Percentiles rank a stretch among this genome's conserved stretches.
Conservation (phyloP, 768 basidiomycete genomes). For the Mycena filopes region DNA sequence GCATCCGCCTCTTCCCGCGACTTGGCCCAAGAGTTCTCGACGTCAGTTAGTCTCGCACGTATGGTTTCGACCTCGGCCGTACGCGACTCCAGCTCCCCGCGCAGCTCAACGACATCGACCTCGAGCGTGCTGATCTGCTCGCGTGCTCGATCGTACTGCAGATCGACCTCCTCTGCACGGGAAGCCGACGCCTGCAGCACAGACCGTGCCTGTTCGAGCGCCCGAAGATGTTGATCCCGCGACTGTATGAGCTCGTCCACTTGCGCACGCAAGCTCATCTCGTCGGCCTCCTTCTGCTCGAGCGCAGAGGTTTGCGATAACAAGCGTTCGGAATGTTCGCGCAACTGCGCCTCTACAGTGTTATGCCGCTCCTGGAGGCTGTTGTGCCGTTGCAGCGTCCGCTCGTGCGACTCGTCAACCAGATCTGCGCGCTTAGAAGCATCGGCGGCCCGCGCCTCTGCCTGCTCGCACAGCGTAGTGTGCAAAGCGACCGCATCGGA, state of each 20-base stretch:
- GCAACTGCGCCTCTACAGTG: slow-evolving; percentile 68
- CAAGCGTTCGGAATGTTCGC: slow-evolving; percentile 82
- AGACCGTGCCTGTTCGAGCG: slow-evolving; percentile 85
- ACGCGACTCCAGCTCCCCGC: slow-evolving; percentile 83
- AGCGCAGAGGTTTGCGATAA: slow-evolving; percentile 77
- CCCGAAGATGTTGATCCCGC: slow-evolving; percentile 86
- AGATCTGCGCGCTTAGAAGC: slow-evolving; percentile 80
- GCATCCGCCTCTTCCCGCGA: slow-evolving; percentile 94
- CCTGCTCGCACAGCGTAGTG: slow-evolving; percentile 80
- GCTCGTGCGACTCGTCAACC: slow-evolving; percentile 75
- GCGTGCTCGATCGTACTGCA: slow-evolving; percentile 74
- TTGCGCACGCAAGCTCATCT: slow-evolving; percentile 68
- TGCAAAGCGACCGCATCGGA: slow-evolving; percentile 80
- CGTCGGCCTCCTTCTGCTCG: slow-evolving; percentile 86
- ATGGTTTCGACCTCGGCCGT: slow-evolving; percentile 79
- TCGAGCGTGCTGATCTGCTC: slow-evolving; percentile 79
- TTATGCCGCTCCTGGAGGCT: slow-evolving; percentile 76
- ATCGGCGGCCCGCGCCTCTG: slow-evolving; percentile 81
- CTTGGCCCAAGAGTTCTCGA: slow-evolving; percentile 92
- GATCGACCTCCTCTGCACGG: slow-evolving; percentile 83
- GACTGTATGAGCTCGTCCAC: slow-evolving; percentile 76
- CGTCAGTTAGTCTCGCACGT: slow-evolving; percentile 73
- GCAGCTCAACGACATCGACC: slow-evolving; percentile 79
- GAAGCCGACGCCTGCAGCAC: slow-evolving; percentile 81
- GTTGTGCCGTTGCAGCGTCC: slow-evolving; percentile 69